A percentile compares a stretch with the other conserved stretches of the same genome.
These are phyloP conservation scores for Geum urbanum DNA, from an alignment of 306 rosid species.

Conservation along the genomic window DNA sequence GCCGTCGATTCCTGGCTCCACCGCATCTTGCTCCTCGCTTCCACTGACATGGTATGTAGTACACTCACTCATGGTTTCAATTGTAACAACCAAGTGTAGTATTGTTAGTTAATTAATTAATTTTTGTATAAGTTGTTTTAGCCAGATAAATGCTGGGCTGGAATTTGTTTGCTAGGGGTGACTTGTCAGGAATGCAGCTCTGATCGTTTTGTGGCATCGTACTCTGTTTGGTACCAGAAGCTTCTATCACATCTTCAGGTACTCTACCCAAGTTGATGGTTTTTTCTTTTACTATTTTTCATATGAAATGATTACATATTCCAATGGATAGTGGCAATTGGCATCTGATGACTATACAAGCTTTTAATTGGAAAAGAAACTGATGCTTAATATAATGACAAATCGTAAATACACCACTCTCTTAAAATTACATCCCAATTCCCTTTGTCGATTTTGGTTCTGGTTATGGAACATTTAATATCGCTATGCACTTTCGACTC, in stretches of 20 bases:
- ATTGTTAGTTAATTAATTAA: neutral
- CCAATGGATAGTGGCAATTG: neutral
- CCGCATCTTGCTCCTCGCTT: constrained; percentile 46
- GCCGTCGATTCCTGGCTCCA: constrained; percentile 65
- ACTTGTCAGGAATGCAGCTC: constrained; percentile 74
- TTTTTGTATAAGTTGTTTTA: constrained; percentile 32
- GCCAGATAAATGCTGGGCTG: constrained; percentile 96
- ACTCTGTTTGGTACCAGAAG: constrained; percentile 62
- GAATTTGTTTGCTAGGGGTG: constrained; percentile 73
- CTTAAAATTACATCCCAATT: neutral
- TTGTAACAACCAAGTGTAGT: too few species aligned
- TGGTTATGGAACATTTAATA: neutral
- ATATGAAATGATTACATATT: neutral
- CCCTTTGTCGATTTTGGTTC: constrained; percentile 12
- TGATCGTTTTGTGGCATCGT: constrained; percentile 60
- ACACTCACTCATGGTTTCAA: too few species aligned
- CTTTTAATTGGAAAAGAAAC: neutral
- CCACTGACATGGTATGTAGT: constrained; percentile 45
- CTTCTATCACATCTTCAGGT: constrained; percentile 71
- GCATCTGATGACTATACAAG: constrained; percentile 4
- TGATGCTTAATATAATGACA: neutral
- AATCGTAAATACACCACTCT: neutral
- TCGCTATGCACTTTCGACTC: neutral
- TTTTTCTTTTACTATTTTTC: neutral
- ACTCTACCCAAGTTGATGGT: neutral